These are phyloP conservation scores for Phytophthora tubulina DNA, from an alignment of 352 stramenopile species.

Conservation along the genomic window DNA sequence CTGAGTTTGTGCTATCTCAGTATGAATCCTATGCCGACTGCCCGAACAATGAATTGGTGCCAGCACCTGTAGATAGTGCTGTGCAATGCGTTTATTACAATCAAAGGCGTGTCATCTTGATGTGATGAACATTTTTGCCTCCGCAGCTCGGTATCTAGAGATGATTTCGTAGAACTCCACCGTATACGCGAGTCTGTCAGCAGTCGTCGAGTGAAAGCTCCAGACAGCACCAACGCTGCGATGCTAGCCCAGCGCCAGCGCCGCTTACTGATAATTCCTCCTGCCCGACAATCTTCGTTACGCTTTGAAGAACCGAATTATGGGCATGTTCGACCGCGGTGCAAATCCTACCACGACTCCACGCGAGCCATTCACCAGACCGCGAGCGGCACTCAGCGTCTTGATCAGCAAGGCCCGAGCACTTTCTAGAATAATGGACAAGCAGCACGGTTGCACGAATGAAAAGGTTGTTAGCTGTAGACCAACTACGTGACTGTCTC, in stretches of 20 bases:
- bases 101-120: background rate
- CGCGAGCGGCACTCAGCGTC: conserved; percentile 87
- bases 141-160: conserved; percentile 1
- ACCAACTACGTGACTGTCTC: too few relatives aligned
- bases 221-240: conserved; percentile 88
- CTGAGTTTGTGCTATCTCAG: too few relatives aligned
- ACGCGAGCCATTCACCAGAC: conserved; percentile 94
- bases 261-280: conserved; percentile 78
- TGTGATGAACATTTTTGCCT: too few relatives aligned
- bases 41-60: too few relatives aligned
- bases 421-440: conserved; percentile 49
- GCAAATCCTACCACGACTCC: conserved; percentile 89
- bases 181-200: conserved; percentile 64
- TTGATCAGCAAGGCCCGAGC: conserved; percentile 96
- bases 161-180: conserved; percentile 61
- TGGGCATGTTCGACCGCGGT: conserved; percentile 70
- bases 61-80: too few relatives aligned
- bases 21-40: too few relatives aligned
- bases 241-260: conserved; percentile 63
- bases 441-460: background rate
- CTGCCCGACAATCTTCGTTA: conserved; percentile 68
- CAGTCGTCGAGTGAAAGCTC: conserved; percentile 90
- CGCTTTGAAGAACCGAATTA: conserved; percentile 80
- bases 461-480: background rate
- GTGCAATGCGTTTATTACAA: too few relatives aligned